A percentile compares a stretch with the other conserved stretches of the same genome.
Evolutionary conservation across 129 eudicot species (phyloP).

Genomic region (Oenanthe sinensis): DNA sequence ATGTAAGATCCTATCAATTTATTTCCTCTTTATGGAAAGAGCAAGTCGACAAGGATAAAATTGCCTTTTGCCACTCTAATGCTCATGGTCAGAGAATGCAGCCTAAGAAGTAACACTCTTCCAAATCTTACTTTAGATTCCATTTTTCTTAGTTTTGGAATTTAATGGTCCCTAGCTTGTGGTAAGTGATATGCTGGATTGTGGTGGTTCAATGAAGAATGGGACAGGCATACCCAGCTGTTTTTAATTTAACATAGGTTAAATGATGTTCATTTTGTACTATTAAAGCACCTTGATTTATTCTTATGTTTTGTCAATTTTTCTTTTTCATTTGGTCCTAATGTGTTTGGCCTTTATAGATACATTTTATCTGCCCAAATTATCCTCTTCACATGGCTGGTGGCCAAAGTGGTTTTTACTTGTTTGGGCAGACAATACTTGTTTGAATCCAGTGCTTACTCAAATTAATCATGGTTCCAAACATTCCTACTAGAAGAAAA

Average conservation of each 20-base stretch:
- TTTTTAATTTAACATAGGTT: neutral
- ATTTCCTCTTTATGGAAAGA: neutral
- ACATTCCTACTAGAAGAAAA: neutral
- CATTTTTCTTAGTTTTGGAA: constrained; percentile 7
- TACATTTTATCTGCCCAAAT: neutral
- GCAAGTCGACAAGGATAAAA: neutral
- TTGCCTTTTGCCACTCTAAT: neutral
- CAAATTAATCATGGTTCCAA: neutral
- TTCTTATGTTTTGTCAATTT: constrained; percentile 30
- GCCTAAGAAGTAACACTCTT: neutral
- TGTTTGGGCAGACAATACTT: constrained; percentile 9
- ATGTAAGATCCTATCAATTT: neutral
- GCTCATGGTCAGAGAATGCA: neutral
- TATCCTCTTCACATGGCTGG: constrained; percentile 1
- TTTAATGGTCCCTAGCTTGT: constrained; percentile 18
- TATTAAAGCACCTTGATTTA: constrained; percentile 16
- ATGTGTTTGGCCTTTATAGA: neutral
- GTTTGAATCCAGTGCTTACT: neutral
- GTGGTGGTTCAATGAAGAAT: constrained; percentile 7
- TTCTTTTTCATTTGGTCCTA: constrained; percentile 5
- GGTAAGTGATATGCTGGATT: neutral
- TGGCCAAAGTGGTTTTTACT: neutral
- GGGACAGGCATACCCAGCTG: neutral
- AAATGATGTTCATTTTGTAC: constrained; percentile 18
- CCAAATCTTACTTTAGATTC: neutral